phyloP scores from a whole-genome alignment of 2,329 filamentous ascomycete species.

The Helotiales sp. region DNA sequence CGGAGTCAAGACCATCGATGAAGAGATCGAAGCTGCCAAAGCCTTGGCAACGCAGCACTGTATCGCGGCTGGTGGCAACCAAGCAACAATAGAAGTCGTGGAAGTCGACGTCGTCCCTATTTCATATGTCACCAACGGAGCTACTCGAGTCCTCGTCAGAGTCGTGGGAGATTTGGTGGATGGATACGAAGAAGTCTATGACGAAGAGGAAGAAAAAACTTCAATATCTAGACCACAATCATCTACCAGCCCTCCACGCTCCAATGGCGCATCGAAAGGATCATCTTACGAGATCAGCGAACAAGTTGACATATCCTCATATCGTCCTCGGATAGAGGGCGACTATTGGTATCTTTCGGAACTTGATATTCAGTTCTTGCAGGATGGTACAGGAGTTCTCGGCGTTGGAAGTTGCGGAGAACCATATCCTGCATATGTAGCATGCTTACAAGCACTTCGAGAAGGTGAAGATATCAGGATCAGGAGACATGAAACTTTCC shows the following conservation, averaged over 20 bases:
- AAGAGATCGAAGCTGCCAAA: slow-evolving; percentile 30
- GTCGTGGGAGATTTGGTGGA: slow-evolving; percentile 32
- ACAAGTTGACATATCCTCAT: slow-evolving; percentile 26
- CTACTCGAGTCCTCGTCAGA: slow-evolving; percentile 29
- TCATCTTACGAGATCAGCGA: slow-evolving; percentile 27
- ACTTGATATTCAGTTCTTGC: slow-evolving; percentile 56
- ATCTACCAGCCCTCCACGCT: background rate
- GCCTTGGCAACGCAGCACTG: slow-evolving; percentile 27
- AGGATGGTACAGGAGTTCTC: slow-evolving; percentile 60
- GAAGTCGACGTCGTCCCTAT: slow-evolving; percentile 33
- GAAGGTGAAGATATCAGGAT: slow-evolving; percentile 29
- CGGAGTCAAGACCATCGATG: slow-evolving; percentile 21
- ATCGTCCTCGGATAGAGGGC: slow-evolving; percentile 47
- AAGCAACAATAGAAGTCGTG: slow-evolving; percentile 29
- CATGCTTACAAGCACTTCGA: slow-evolving; percentile 36
- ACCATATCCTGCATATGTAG: slow-evolving; percentile 46
- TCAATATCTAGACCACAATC: background rate
- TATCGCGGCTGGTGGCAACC: slow-evolving; percentile 31
- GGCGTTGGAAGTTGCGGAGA: slow-evolving; percentile 60
- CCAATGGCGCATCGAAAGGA: slow-evolving; percentile 19
- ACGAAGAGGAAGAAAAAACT: background rate
- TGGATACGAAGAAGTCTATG: slow-evolving; percentile 16
- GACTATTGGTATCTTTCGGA: slow-evolving; percentile 58
- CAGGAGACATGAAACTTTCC: slow-evolving; percentile 30
- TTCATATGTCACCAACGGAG: slow-evolving; percentile 33